Base-by-base conservation (phyloP, 75 land plant genomes). In the Picea glauca region DNA sequence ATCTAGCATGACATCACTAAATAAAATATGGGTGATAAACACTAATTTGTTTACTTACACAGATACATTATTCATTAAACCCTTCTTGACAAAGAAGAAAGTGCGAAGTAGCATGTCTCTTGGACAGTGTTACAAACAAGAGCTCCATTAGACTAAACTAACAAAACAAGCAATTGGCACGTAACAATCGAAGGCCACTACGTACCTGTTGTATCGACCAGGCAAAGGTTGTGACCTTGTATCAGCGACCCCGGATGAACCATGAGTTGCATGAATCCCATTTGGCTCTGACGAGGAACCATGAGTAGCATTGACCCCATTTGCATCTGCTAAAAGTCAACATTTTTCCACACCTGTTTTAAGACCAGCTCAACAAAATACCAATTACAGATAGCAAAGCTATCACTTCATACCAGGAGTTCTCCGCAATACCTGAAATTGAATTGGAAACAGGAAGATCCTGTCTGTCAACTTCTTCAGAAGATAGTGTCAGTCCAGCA, bases 221-320 rank as follows among this genome's bases (percentile, higher is more conserved):
- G 23, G 76, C 33, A 75, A 75, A 14, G 76, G 58, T 58, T 75
- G 76, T 1, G 76, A 13, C 58, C 76, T 54, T 54, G 30, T 50
- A 75, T 20, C 20, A 56, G 59, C 60, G 7, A 56, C 35, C 30
- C 76, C 76, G 58, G 58, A 26, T 58, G 59, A 75, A 75, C 59
- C 26, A 26, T 75, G 38, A 13, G 59, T 56, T 23, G 58, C 33
- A 57, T 31, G 60, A 58, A 13, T 50, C 76, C 56, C 76, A 26
- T 56, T 54, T 30, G 60, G 60, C 31, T 58, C 76, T 75, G 76
- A 75, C 15, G 76, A 75, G 30, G 76, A 75, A 75, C 76, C 76
- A 58, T 75, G 58, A 56, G 76, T 56, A 14, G 35, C 60, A 57
- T 50, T 43, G 35, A 54, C 76, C 54, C 76, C 56, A 57, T 75